Base-by-base conservation (phyloP, 768 basidiomycete species). In the Arthromyces matolae region DNA sequence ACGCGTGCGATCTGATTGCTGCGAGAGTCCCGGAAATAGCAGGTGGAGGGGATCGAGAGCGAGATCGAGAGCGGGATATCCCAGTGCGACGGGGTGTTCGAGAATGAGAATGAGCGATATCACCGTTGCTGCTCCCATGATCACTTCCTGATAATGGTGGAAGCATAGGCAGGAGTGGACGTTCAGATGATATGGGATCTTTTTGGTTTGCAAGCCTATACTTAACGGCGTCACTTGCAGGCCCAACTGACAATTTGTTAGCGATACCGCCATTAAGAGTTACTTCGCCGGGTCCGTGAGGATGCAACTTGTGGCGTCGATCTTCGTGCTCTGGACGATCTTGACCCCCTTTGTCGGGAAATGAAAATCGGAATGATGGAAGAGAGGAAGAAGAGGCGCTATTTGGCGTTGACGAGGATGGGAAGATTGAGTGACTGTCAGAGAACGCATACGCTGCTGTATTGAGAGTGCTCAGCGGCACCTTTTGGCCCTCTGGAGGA, bases 1-100 rank as follows among this genome's bases (percentile, higher is more conserved):
- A 93, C 31, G 90, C 84, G 62, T 92, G 89, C 34, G 89, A 89
- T 69, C 91, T 93, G 69, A 93, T 90, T 48, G 92, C 89, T 44
- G 90, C 89, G 38, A 93, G 78, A 24, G 90, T 92, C 20, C 86
- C 85, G 41, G 85, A 89, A 60, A 89, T 66, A 16, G 70, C 65
- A 28, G 76, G 65, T 45, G 69, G 62, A 50, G n/a, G n/a, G n/a
- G 77, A 78, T 33, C 72, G 70, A 3, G 78, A 77, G 40, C 74
- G 75, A n/a, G 77, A 72, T 55, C 72, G 75, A 28, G 78, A 69
- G 22, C 71, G 65, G 44, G 58, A 63, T 16, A 71, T 67, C 44
- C 68, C 64, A 41, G 75, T 77, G 42, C 79, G 78, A 47, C 73
- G 56, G 74, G 55, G 51, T n/a, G n/a, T n/a, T n/a, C 73, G 77